Evolutionary conservation across 805 yeast genomes (phyloP), one percentile per base, ranked within the genome.

Genomic region (Pichia occidentalis): DNA sequence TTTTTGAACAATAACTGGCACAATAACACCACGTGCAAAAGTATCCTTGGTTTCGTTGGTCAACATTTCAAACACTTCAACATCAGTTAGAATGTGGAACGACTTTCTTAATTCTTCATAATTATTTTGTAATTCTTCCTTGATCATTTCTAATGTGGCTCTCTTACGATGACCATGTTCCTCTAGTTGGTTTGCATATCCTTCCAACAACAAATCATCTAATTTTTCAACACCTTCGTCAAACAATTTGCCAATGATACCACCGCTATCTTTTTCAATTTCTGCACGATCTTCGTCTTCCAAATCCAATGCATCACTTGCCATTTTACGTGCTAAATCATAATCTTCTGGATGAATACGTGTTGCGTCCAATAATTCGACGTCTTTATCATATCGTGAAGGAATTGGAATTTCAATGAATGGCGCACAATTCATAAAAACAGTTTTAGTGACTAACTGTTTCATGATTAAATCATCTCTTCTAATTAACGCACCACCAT

Each of bases 261-360:
- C 92, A 43, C 81, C 83, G 44, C 78, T 81, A 35, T 68, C 71
- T 40, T 81, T 88, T 56, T 92, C 97, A 55, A 86, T 94, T 31
- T 53, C 62, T 24, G 50, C 54, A 32, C 54, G 85, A 47, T 87
- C 95, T 59, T 90, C 97, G 52, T 94, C 98, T 51, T 87, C 96
- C 47, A 88, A 72, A 57, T 90, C 98, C 47, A 92, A 70, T 2
- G 98, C 97, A 66, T 92, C 98, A 2, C 95, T 92, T 7, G 97
- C 97, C 88, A 92, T 92, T 59, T 92, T 92, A 35, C 92, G 76
- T 3, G 97, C 97, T 49, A 92, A 70, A 47, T 85, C 95, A 58
- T 92, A 92, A 63, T 92, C 99, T 61, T 92, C 97, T 7, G 97
- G 97, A 53, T 92, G 99, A 32, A 92, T 87, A 64, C 98, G 75